These are phyloP conservation scores for Colletotrichum noveboracense DNA, from an alignment of 2,329 filamentous ascomycete genomes.

Conservation along the genomic window DNA sequence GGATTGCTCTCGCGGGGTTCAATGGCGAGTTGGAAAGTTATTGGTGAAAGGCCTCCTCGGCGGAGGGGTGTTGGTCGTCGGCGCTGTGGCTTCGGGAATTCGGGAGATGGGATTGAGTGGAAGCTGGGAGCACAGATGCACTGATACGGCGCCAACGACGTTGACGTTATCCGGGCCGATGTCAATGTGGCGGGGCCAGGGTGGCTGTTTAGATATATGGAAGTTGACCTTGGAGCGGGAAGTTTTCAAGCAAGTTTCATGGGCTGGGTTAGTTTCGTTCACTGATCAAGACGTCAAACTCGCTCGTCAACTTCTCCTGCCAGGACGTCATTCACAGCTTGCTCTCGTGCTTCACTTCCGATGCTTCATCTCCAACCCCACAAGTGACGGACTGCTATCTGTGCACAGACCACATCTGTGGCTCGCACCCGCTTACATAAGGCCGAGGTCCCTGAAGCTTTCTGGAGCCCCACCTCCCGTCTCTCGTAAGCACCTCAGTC, in stretches of 20 bases:
- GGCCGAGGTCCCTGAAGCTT: not conserved
- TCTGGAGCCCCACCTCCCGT: not conserved
- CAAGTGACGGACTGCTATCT: slow-evolving; percentile 1
- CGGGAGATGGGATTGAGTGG: not conserved
- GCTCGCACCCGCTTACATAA: not conserved
- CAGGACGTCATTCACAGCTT: not conserved
- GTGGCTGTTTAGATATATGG: not conserved
- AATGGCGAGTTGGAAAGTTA: not conserved
- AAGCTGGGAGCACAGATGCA: slow-evolving; percentile 16
- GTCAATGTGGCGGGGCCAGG: slow-evolving; percentile 11
- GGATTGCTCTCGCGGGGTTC: not conserved
- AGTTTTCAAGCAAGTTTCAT: not conserved
- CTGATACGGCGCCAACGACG: not conserved
- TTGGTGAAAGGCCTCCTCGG: not conserved
- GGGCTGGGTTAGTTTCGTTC: not conserved
- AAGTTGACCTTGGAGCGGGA: not conserved
- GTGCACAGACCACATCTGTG: not conserved
- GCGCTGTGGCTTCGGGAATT: not conserved
- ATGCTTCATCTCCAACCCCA: not conserved
- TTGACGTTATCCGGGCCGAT: slow-evolving; percentile 12
- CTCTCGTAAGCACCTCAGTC: not conserved
- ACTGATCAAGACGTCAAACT: not conserved
- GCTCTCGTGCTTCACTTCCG: not conserved
- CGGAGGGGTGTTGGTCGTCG: not conserved
- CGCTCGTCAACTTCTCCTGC: not conserved